Evolutionary conservation across 129 eudicot genomes (phyloP).

Genomic region (Ambrosia artemisiifolia): DNA sequence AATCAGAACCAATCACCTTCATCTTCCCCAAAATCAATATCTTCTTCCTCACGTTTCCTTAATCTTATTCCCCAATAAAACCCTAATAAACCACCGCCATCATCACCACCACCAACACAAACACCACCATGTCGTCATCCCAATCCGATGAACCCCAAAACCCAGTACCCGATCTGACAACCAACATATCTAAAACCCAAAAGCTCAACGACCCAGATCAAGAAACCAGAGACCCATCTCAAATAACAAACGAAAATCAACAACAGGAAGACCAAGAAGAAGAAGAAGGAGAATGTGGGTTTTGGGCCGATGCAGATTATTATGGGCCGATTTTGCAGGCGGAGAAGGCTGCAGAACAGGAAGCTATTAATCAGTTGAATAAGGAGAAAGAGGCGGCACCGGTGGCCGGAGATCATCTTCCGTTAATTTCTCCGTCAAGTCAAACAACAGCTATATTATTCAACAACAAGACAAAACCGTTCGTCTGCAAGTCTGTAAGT

Average conservation of each 20-base stretch:
- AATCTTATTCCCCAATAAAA: neutral
- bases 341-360: slow-evolving; percentile 26
- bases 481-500: too few species aligned
- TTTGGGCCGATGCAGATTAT: slow-evolving; percentile 40
- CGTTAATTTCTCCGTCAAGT: too few species aligned
- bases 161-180: slow-evolving; percentile 6
- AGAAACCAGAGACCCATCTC: neutral
- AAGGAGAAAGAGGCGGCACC: slow-evolving; percentile 24
- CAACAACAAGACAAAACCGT: too few species aligned
- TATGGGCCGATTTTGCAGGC: slow-evolving; percentile 27
- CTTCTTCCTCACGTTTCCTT: neutral
- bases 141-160: neutral
- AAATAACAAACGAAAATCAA: neutral
- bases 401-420: neutral
- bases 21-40: too few species aligned
- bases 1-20: too few species aligned
- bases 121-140: slow-evolving; percentile 15
- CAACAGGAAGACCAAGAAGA: neutral
- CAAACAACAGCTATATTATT: too few species aligned
- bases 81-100: slow-evolving; percentile 12
- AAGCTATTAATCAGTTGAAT: slow-evolving; percentile 23
- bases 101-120: neutral
- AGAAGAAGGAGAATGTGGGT: slow-evolving; percentile 54
- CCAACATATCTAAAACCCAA: slow-evolving; percentile 16
- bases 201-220: slow-evolving; percentile 7